These are phyloP conservation scores for Purshia tridentata DNA, from an alignment of 306 rosid genomes.

Conservation along the genomic window DNA sequence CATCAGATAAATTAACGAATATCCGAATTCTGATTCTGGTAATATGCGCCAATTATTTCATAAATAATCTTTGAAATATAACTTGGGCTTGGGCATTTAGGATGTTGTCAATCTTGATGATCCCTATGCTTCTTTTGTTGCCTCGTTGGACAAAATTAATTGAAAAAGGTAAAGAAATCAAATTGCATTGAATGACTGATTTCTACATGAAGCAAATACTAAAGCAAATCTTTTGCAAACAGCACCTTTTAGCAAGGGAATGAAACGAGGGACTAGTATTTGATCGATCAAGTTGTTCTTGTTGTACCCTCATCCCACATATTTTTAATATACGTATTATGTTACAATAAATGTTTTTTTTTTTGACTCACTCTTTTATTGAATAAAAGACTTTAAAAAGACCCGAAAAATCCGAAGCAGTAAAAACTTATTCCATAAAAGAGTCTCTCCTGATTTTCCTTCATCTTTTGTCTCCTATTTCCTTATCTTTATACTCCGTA, in stretches of 20 bases:
- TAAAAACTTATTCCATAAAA: neutral
- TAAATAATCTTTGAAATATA: no score
- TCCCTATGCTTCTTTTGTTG: no score
- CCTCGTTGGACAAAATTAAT: slow-evolving; percentile 63
- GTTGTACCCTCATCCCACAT: neutral
- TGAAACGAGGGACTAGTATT: neutral
- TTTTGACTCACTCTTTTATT: neutral
- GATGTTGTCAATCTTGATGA: no score
- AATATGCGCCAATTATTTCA: no score
- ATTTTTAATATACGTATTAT: neutral
- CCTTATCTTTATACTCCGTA: neutral
- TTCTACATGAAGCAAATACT: neutral
- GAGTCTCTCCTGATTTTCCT: neutral
- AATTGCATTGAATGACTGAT: neutral
- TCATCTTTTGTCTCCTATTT: neutral
- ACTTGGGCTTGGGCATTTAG: no score
- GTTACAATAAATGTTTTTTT: no score
- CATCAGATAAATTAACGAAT: slow-evolving; percentile 54
- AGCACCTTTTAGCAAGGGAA: no score
- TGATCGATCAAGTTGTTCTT: neutral
- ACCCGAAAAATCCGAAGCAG: neutral
- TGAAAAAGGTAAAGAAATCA: slow-evolving; percentile 8
- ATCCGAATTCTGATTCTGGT: no score
- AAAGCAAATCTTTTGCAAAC: no score
- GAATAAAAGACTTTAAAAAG: neutral